phyloP scores from a whole-genome alignment of 2,329 filamentous ascomycete species.

The Gnomoniopsis smithogilvyi region DNA sequence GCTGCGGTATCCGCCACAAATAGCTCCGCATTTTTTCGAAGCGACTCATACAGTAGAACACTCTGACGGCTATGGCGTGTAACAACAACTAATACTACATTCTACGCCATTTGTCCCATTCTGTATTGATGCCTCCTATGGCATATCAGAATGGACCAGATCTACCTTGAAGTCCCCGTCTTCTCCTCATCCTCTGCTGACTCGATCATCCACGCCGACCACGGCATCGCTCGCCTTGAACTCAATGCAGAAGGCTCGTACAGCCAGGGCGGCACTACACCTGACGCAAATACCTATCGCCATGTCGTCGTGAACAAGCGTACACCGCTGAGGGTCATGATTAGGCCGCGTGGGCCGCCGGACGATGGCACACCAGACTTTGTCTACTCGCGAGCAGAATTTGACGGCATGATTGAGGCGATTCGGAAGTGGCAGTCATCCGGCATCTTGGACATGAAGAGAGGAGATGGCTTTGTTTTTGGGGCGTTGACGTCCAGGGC shows the following conservation, averaged over 20 bases:
- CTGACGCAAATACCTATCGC: conserved; percentile 37
- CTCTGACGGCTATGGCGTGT: no score
- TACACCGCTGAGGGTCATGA: conserved; percentile 49
- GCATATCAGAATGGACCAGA: neutral
- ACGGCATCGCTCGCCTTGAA: conserved; percentile 50
- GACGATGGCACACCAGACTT: conserved; percentile 36
- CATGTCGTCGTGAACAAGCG: conserved; percentile 23
- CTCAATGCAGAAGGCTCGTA: conserved; percentile 53
- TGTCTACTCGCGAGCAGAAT: conserved; percentile 43
- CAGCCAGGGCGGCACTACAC: conserved; percentile 48
- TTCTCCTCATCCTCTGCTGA: conserved; percentile 43
- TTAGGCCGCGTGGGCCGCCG: conserved; percentile 45
- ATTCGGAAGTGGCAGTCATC: conserved; percentile 36
- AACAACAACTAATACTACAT: no score
- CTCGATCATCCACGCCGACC: conserved; percentile 30
- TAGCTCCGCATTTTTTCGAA: no score
- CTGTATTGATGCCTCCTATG: no score
- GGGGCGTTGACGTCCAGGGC: conserved; percentile 35
- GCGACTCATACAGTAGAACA: no score
- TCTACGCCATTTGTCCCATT: no score
- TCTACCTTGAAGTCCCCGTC: conserved; percentile 48
- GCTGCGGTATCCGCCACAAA: no score
- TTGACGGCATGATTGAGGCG: conserved; percentile 38
- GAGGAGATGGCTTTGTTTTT: conserved; percentile 57
- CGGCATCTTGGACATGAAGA: conserved; percentile 33